phyloP scores from a whole-genome alignment of 768 basidiomycete species.

The Mrakia hoshinonis region DNA sequence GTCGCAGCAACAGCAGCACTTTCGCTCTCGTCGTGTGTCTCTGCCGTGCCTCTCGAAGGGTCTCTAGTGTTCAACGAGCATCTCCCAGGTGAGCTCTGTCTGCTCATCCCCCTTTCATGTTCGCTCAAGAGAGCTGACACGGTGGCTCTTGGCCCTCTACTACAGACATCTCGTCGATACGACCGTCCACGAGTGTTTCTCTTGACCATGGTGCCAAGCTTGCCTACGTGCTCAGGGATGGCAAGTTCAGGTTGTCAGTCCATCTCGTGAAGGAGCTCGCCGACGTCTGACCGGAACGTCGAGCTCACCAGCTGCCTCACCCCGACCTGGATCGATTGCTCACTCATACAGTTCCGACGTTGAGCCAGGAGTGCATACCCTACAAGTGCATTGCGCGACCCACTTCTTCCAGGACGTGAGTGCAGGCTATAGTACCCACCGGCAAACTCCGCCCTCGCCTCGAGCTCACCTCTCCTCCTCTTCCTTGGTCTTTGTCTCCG shows the following conservation, averaged over 20 bases:
- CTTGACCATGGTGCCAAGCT: conserved; percentile 1
- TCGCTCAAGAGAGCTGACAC: background rate
- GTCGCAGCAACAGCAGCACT: background rate
- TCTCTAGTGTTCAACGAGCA: background rate
- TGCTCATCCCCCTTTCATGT: too few relatives aligned
- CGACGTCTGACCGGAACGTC: too few relatives aligned
- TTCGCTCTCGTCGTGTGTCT: background rate
- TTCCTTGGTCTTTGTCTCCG: too few relatives aligned
- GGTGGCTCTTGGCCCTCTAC: too few relatives aligned
- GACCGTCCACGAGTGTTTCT: conserved; percentile 4
- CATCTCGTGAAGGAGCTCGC: background rate
- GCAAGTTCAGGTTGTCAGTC: conserved; percentile 9
- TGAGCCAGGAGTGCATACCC: conserved; percentile 10
- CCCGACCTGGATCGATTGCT: too few relatives aligned
- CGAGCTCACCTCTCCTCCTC: too few relatives aligned
- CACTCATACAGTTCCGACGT: background rate
- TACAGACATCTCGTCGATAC: background rate
- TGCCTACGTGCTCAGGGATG: background rate
- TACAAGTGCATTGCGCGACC: conserved; percentile 1
- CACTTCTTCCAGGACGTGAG: conserved; percentile 13
- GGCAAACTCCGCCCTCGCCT: background rate
- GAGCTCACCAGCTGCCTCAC: background rate
- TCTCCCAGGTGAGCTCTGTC: conserved; percentile 9
- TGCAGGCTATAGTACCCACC: background rate
- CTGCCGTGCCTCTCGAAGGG: background rate